Percentiles rank a stretch among this genome's conserved stretches.
Evolutionary conservation across 75 land plant genomes (phyloP).

Genomic region (Pinus tabuliformis): DNA sequence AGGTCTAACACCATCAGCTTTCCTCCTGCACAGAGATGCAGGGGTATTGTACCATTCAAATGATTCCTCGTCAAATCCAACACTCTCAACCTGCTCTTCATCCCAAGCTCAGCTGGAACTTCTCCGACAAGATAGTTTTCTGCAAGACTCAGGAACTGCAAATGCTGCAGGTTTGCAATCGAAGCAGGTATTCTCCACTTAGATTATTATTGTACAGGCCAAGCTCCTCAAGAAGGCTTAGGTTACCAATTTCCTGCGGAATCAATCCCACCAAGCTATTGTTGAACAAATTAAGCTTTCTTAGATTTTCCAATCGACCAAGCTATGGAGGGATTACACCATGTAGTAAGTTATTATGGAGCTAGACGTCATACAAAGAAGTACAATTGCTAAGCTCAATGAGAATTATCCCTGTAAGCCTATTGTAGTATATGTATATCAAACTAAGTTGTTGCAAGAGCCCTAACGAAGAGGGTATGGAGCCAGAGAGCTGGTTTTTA

Average conservation of each 20-base stretch:
- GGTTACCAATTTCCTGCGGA: conserved; percentile 18
- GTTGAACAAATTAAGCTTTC: background rate
- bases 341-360: conserved; percentile 18
- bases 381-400: conserved; percentile 26
- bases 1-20: conserved; percentile 25
- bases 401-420: conserved; percentile 26
- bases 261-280: conserved; percentile 19
- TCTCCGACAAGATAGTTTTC: conserved; percentile 34
- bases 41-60: conserved; percentile 45
- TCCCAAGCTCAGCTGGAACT: conserved; percentile 38
- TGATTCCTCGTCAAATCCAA: conserved; percentile 44
- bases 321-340: conserved; percentile 30
- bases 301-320: conserved; percentile 6
- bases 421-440: conserved; percentile 15
- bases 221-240: conserved; percentile 20
- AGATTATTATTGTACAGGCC: conserved; percentile 41
- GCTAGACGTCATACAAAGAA: conserved; percentile 12
- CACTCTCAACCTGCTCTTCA: conserved; percentile 8
- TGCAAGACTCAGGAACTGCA: conserved; percentile 25
- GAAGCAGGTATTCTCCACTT: conserved; percentile 39
- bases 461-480: conserved; percentile 34
- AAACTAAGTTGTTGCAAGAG: conserved; percentile 13
- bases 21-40: conserved; percentile 26
- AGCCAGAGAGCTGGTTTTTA: conserved; percentile 16
- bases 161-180: conserved; percentile 22